Percentiles rank a stretch among this genome's conserved stretches.
Evolutionary conservation across 768 basidiomycete species (phyloP).

Genomic region (Agrocybe pediades): DNA sequence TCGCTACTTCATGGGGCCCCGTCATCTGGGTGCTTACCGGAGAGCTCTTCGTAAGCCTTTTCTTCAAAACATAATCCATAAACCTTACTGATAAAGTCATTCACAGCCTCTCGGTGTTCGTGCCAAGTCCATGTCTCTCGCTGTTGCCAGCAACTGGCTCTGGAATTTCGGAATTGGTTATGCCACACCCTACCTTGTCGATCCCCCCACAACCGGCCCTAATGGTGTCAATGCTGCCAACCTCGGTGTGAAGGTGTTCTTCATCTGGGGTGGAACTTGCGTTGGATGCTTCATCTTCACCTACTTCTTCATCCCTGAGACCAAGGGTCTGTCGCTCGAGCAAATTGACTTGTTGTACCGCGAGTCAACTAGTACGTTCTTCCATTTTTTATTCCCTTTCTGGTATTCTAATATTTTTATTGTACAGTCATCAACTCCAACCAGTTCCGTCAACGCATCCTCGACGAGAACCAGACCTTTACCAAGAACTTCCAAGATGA

Average conservation of each 20-base stretch:
- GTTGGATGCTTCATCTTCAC: slow-evolving; percentile 70
- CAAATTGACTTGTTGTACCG: slow-evolving; percentile 79
- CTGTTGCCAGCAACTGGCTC: slow-evolving; percentile 52
- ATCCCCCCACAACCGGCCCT: slow-evolving; percentile 25
- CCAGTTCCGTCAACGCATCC: slow-evolving; percentile 30
- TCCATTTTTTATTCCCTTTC: not conserved
- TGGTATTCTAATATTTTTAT: not conserved
- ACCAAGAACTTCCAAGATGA: slow-evolving; percentile 12
- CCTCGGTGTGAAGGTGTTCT: slow-evolving; percentile 76
- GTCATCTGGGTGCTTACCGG: slow-evolving; percentile 67
- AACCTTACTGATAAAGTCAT: not conserved
- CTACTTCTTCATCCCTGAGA: slow-evolving; percentile 39
- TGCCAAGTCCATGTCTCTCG: slow-evolving; percentile 77
- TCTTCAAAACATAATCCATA: not conserved
- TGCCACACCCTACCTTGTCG: slow-evolving; percentile 61
- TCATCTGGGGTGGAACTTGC: slow-evolving; percentile 74
- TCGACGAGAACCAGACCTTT: slow-evolving; percentile 24
- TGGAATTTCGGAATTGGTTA: slow-evolving; percentile 79
- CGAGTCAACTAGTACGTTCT: slow-evolving; percentile 41
- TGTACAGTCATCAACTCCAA: slow-evolving; percentile 46
- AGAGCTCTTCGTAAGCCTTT: slow-evolving; percentile 61
- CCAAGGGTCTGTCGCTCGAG: slow-evolving; percentile 79
- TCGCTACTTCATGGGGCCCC: slow-evolving; percentile 69
- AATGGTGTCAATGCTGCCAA: slow-evolving; percentile 35
- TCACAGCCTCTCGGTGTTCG: slow-evolving; percentile 65